Percentiles rank a stretch among this genome's conserved stretches.
Conservation (phyloP, 1,284 basidiomycete genomes). For the Gomphus sp. region DNA sequence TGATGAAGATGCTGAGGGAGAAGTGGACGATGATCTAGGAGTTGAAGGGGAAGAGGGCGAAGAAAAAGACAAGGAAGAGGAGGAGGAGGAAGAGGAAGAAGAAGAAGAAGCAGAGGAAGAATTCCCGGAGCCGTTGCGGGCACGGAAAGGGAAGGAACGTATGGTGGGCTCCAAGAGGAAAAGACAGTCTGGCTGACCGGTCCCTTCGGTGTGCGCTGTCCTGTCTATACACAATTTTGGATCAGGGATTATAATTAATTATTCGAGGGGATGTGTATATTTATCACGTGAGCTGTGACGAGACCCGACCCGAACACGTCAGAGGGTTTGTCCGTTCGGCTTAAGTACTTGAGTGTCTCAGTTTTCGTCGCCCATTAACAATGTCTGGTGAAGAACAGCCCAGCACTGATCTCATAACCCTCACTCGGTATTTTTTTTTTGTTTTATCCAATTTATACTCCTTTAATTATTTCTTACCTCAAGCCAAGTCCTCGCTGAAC, state of each 20-base stretch:
- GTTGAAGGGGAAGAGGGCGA: conserved; percentile 31
- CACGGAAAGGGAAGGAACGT: conserved; percentile 45
- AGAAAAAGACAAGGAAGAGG: conserved; percentile 50
- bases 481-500: conserved; percentile 82
- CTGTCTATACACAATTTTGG: not conserved
- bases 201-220: too few relatives aligned
- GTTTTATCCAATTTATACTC: conserved; percentile 5
- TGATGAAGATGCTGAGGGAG: conserved; percentile 37
- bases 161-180: conserved; percentile 51
- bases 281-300: not conserved
- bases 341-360: too few relatives aligned
- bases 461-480: not conserved
- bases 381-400: conserved; percentile 63
- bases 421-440: conserved; percentile 69
- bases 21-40: conserved; percentile 16
- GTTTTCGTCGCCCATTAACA: not conserved
- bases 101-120: conserved; percentile 32
- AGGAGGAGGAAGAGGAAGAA: conserved; percentile 20
- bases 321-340: too few relatives aligned
- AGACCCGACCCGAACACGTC: not conserved
- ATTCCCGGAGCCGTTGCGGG: conserved; percentile 57
- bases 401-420: conserved; percentile 82
- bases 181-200: conserved; percentile 24
- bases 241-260: not conserved
- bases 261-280: not conserved